phyloP scores from a whole-genome alignment of 805 yeast species.

The Candida piceae region DNA sequence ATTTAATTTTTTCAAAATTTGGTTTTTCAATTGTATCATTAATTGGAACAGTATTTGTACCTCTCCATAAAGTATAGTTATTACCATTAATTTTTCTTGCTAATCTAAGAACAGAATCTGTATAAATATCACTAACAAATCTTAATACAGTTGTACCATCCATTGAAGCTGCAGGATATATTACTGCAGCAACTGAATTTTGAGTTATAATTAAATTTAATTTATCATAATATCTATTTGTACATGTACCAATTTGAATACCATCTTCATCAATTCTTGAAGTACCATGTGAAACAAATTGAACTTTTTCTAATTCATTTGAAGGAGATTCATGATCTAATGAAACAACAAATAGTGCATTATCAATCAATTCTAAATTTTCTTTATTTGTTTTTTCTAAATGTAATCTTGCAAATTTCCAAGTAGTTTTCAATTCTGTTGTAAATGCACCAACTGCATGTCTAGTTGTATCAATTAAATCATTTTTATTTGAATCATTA shows the following conservation, averaged over 20 bases:
- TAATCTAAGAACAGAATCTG: conserved; percentile 51
- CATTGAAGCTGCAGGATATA: conserved; percentile 55
- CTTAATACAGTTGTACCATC: conserved; percentile 55
- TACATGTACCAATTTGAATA: conserved; percentile 52
- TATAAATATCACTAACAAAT: conserved; percentile 52
- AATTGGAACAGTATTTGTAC: conserved; percentile 33
- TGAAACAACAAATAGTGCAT: conserved; percentile 47
- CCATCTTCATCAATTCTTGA: conserved; percentile 40
- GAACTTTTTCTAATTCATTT: conserved; percentile 44
- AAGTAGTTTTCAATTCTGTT: conserved; percentile 44
- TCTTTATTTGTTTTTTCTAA: conserved; percentile 35
- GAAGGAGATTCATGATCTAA: conserved; percentile 44
- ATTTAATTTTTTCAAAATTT: conserved; percentile 24
- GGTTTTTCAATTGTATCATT: conserved; percentile 34
- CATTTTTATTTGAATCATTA: conserved; percentile 31
- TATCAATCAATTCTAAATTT: conserved; percentile 37
- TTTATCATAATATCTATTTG: conserved; percentile 57
- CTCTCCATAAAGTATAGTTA: conserved; percentile 49
- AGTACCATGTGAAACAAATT: conserved; percentile 48
- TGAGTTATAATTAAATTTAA: conserved; percentile 48
- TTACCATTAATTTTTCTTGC: conserved; percentile 55
- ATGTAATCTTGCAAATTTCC: conserved; percentile 43
- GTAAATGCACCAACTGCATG: conserved; percentile 51
- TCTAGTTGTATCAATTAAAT: conserved; percentile 35
- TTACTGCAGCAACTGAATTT: conserved; percentile 55